These are phyloP conservation scores for Hypseocharis bilobata DNA, from an alignment of 441 rosid genomes.

Conservation along the genomic window DNA sequence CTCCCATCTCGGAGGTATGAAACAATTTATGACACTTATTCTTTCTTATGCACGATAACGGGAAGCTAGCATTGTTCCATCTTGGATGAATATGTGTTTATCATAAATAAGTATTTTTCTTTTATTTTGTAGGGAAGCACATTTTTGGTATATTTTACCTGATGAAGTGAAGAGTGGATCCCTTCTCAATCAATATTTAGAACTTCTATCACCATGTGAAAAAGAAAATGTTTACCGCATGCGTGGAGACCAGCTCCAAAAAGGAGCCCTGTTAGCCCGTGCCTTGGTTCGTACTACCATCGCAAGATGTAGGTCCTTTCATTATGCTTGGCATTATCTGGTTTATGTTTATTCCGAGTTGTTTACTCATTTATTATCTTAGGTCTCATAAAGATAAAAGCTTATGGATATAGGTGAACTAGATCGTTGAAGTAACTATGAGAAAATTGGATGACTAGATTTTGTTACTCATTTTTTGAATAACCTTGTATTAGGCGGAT, in stretches of 20 bases:
- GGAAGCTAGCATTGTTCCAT: background rate
- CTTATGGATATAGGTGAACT: background rate
- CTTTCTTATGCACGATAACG: background rate
- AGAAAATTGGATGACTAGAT: background rate
- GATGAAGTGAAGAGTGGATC: constrained; percentile 55
- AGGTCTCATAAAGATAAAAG: background rate
- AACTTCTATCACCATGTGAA: constrained; percentile 63
- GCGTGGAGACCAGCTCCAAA: constrained; percentile 48
- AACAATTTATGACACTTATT: background rate
- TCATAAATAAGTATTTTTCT: background rate
- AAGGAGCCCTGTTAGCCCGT: constrained; percentile 71
- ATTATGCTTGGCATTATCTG: background rate
- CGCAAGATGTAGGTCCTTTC: constrained; percentile 58
- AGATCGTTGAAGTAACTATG: background rate
- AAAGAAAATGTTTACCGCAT: constrained; percentile 40
- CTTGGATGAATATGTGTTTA: background rate
- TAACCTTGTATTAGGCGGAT: too few relatives aligned
- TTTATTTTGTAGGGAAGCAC: constrained; percentile 57
- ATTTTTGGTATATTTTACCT: constrained; percentile 67
- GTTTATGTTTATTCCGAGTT: background rate
- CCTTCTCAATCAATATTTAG: constrained; percentile 50
- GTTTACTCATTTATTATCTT: background rate
- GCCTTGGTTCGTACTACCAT: constrained; percentile 77
- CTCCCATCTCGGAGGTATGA: constrained; percentile 65
- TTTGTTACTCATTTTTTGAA: constrained; percentile 7